Evolutionary conservation across 192 early-diverging fungal genomes (phyloP).

Genomic region (Backusella morwellensis): DNA sequence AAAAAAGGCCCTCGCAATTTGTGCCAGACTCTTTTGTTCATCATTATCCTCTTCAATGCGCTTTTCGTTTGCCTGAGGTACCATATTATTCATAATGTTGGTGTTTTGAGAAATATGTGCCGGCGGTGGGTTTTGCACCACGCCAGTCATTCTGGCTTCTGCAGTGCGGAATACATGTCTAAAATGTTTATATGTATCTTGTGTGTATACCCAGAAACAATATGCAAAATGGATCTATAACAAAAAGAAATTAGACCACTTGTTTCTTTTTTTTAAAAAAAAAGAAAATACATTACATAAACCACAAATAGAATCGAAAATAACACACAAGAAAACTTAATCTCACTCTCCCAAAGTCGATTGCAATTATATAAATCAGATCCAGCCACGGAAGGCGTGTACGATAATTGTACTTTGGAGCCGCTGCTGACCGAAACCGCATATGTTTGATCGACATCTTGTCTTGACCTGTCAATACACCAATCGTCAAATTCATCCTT

Average conservation of each 20-base stretch:
- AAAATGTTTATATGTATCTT: neutral
- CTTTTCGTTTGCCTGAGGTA: neutral
- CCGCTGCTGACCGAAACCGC: neutral
- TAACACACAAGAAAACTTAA: constrained; percentile 30
- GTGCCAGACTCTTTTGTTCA: constrained; percentile 15
- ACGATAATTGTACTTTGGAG: constrained; percentile 1
- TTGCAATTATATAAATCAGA: constrained; percentile 32
- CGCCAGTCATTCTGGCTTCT: neutral
- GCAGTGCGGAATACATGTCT: neutral
- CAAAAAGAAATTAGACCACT: neutral
- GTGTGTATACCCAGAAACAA: constrained; percentile 22
- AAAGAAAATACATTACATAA: constrained; percentile 18
- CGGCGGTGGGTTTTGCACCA: neutral
- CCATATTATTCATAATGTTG: neutral
- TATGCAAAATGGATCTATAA: constrained; percentile 15
- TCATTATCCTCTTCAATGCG: neutral
- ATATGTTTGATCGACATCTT: neutral
- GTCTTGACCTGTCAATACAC: constrained; percentile 25
- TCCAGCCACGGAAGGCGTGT: neutral
- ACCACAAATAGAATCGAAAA: constrained; percentile 21
- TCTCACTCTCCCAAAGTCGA: constrained; percentile 31
- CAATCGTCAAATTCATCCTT: constrained; percentile 15
- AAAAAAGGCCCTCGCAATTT: constrained; percentile 6
- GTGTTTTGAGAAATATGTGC: neutral
- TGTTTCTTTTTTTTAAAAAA: neutral